Evolutionary conservation across 306 rosid genomes (phyloP), one percentile per base, ranked within the genome.

Genomic region (Quercus robur): DNA sequence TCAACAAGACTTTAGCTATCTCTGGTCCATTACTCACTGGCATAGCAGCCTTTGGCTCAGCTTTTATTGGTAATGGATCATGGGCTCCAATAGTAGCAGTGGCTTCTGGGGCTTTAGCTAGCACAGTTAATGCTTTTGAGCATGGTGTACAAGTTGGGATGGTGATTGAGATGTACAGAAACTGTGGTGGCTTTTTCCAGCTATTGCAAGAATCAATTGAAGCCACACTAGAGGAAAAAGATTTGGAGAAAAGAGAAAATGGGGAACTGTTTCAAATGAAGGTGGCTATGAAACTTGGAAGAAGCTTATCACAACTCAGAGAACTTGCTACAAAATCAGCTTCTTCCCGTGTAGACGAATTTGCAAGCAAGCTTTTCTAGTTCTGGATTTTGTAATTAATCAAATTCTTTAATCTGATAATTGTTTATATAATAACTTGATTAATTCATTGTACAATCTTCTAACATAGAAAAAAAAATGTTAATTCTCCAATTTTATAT

Each of bases 91-190:
- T 81, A 0, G 92, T 78, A 11, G 91, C 95, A 1, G 87, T 87
- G 6, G 38, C 82, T 75, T 90, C 93, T 0, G 97, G 94, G 2
- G 83, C 95, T 2, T 59, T 90, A 80, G 94, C 85, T 10, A 75
- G 81, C 0, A 89, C 74, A 1, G 64, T 88, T 10, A 92, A 88
- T 76, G 76, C 89, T 9, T 88, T 90, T 3, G 88, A 85, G 64
- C 97, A 93, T 52, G 96, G 90, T 21, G 91, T 81, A 2, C 97
- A 93, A 83, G 84, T 93, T 2, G 97, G 97, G 2, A 91, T 85
- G 97, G 86, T 93, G 80, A 68, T 91, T 20, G 96, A 93, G 82
- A 84, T 93, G 92, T 93, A 91, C 11, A 86, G 94, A 63, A 49
- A 70, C 71, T 82, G 84, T 21, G 92, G 74, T 0, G 97, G 96